Evolutionary conservation across 106 monocot species (phyloP), one percentile per base, ranked within the genome.

Genomic region (Alisma plantagoaquatica): DNA sequence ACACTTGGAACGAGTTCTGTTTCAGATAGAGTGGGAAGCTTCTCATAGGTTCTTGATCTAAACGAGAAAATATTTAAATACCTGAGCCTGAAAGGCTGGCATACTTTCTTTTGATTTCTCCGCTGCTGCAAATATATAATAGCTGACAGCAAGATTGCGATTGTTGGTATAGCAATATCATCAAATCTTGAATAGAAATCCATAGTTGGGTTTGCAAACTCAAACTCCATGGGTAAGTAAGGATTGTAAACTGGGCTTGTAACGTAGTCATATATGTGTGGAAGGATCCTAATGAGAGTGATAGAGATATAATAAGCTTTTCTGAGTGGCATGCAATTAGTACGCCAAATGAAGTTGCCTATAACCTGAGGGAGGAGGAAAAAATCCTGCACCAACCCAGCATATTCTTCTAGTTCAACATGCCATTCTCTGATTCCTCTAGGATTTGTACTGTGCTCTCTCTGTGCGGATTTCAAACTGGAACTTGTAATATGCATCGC

Each of bases 301-400:
- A 80, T 63, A 32, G 80, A 80, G 20, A 77, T 29, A 57, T 81
- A 81, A 35, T 81, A 86, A 14, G 49, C 49, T 53, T 77, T 81
- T 18, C 62, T 73, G 27, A 86, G 51, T 16, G 86, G 80, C 49
- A 57, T 70, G 57, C 77, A 68, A 24, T 77, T 53, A 23, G 72
- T 53, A 32, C 68, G 54, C 86, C 80, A 86, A 38, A 77, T 23
- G 19, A 71, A 44, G 54, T 86, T 86, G 23, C 86, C 81, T 12
- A 80, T 77, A 26, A 80, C 64, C 27, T 86, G 86, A 48, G 86
- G 81, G 35, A 86, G 80, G 7, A 86, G 60, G 53, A 81, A 81
- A 29, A 86, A 74, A 50, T 86, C 86, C 56, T 86, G 80, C 27
- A 74, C 32, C n/a, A 86, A 44, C 28, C 74, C 81, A 15, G 69